These are phyloP conservation scores for Alternaria solani DNA, from an alignment of 2,329 filamentous ascomycete genomes.

Conservation along the genomic window DNA sequence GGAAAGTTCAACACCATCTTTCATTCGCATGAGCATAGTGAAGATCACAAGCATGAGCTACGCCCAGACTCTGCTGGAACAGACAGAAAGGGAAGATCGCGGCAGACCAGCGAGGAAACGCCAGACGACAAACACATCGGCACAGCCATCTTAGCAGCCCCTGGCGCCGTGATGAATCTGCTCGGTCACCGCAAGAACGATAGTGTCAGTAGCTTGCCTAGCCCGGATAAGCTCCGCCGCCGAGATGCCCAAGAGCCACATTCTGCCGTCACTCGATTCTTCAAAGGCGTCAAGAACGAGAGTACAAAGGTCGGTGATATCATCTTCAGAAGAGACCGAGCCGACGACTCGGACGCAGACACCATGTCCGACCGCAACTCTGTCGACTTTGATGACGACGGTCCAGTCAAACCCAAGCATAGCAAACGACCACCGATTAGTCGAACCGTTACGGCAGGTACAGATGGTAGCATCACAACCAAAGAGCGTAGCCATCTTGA, in stretches of 20 bases:
- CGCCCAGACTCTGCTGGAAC: constrained; percentile 29
- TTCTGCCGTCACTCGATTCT: constrained; percentile 73
- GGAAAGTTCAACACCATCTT: constrained; percentile 53
- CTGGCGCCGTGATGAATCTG: constrained; percentile 44
- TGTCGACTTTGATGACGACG: constrained; percentile 44
- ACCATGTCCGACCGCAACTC: constrained; percentile 57
- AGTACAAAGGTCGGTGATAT: constrained; percentile 68
- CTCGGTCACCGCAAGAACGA: constrained; percentile 50
- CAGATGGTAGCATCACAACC: constrained; percentile 31
- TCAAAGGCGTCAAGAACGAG: constrained; percentile 77
- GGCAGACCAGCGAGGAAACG: constrained; percentile 45
- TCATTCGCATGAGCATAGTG: constrained; percentile 48
- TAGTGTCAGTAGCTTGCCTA: constrained; percentile 46
- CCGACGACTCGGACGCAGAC: constrained; percentile 56
- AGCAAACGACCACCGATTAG: constrained; percentile 41
- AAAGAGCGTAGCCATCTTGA: constrained; percentile 44
- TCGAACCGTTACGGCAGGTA: constrained; percentile 37
- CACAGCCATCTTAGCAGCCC: constrained; percentile 42
- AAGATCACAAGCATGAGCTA: constrained; percentile 37
- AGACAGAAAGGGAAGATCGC: constrained; percentile 38
- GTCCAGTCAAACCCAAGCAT: constrained; percentile 15
- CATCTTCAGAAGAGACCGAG: constrained; percentile 65
- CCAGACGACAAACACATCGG: constrained; percentile 41
- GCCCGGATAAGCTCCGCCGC: constrained; percentile 37
- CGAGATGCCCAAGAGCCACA: constrained; percentile 54